A percentile compares a stretch with the other conserved stretches of the same genome.
These are phyloP conservation scores for Xylaria sp. DNA, from an alignment of 2,329 filamentous ascomycete genomes.

Conservation along the genomic window DNA sequence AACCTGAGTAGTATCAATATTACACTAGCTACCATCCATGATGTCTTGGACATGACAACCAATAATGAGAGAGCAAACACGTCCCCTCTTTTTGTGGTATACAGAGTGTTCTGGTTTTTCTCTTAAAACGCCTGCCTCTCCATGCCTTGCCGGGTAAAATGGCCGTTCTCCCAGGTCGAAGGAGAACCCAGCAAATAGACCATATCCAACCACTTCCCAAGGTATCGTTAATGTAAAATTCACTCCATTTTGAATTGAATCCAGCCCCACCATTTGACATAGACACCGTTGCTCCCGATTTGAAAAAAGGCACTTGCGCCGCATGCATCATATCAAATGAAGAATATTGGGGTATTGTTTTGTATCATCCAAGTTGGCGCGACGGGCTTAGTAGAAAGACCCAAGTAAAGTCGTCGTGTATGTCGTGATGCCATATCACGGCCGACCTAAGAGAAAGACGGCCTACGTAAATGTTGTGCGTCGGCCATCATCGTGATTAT, in stretches of 20 bases:
- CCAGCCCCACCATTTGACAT: slow-evolving; percentile 15
- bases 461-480: neutral
- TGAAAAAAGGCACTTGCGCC: slow-evolving; percentile 33
- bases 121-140: slow-evolving; percentile 31
- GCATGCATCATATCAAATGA: slow-evolving; percentile 25
- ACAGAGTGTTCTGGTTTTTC: slow-evolving; percentile 34
- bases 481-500: slow-evolving; percentile 6
- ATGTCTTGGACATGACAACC: slow-evolving; percentile 2
- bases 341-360: slow-evolving; percentile 22
- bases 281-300: slow-evolving; percentile 25
- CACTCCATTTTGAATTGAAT: slow-evolving; percentile 31
- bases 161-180: slow-evolving; percentile 2
- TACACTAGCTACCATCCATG: slow-evolving; percentile 14
- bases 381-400: slow-evolving; percentile 8
- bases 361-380: neutral
- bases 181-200: slow-evolving; percentile 5
- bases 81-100: slow-evolving; percentile 27
- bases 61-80: slow-evolving; percentile 4
- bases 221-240: slow-evolving; percentile 32
- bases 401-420: slow-evolving; percentile 12
- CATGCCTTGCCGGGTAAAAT: slow-evolving; percentile 22
- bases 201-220: slow-evolving; percentile 15
- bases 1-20: slow-evolving; percentile 7
- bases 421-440: slow-evolving; percentile 19
- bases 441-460: neutral